Conservation (phyloP, 2,329 filamentous ascomycete genomes). For the Incumbomyces lentus region DNA sequence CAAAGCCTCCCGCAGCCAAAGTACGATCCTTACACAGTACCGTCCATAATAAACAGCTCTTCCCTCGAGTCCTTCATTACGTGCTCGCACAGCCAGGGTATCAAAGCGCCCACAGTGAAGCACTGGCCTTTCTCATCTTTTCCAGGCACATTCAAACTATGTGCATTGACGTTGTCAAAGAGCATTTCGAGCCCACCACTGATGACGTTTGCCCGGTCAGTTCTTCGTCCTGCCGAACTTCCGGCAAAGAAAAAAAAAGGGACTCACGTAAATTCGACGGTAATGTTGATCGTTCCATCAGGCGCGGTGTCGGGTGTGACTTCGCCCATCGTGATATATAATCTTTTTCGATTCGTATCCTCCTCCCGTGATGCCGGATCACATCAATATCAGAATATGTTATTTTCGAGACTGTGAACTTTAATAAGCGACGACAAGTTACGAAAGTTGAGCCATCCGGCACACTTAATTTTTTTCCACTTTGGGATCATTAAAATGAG, state of each 20-base stretch:
- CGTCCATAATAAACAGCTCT: conserved; percentile 82
- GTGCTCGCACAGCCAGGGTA: conserved; percentile 67
- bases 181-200: conserved; percentile 92
- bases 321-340: too few species aligned
- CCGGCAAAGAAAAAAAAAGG: conserved; percentile 1
- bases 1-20: conserved; percentile 14
- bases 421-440: too few species aligned
- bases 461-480: too few species aligned
- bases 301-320: not conserved
- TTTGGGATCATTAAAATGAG: too few species aligned
- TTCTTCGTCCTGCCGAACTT: conserved; percentile 9
- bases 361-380: too few species aligned
- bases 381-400: too few species aligned
- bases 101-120: conserved; percentile 63
- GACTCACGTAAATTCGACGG: conserved; percentile 63
- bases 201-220: conserved; percentile 5
- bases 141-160: conserved; percentile 57
- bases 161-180: conserved; percentile 71
- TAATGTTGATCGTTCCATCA: conserved; percentile 42
- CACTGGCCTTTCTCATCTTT: conserved; percentile 40
- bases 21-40: conserved; percentile 61
- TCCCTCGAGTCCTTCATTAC: conserved; percentile 76
- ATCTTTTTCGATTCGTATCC: too few species aligned
- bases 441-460: too few species aligned
- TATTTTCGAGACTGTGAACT: too few species aligned